A percentile compares a stretch with the other conserved stretches of the same genome.
Conservation (phyloP, 164 flowering plant genomes). For the Taxillus chinensis region DNA sequence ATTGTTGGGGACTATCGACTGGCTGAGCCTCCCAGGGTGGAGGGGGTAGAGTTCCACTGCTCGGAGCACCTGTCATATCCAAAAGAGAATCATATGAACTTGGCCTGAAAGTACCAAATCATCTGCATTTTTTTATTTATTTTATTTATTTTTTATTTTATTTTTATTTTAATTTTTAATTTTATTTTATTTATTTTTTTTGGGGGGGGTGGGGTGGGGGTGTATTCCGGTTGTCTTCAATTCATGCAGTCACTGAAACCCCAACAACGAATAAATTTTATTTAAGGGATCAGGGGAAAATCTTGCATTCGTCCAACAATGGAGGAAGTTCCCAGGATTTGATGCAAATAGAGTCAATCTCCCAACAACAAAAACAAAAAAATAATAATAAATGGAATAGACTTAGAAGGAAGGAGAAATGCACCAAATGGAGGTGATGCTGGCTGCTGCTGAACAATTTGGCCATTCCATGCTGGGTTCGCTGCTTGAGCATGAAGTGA, state of each 20-base stretch:
- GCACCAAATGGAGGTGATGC: conserved; percentile 13
- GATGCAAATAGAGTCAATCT: too few relatives aligned
- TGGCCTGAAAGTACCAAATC: too few relatives aligned
- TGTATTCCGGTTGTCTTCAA: too few relatives aligned
- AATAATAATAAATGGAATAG: too few relatives aligned
- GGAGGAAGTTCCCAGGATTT: too few relatives aligned
- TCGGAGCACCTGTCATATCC: conserved; percentile 31
- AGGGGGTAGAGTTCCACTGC: conserved; percentile 56
- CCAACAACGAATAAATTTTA: too few relatives aligned
- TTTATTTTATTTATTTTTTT: neutral
- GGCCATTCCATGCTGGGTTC: conserved; percentile 62
- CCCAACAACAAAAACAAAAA: too few relatives aligned
- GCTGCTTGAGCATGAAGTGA: conserved; percentile 28
- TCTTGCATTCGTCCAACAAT: too few relatives aligned
- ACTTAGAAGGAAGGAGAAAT: neutral
- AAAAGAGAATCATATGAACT: neutral
- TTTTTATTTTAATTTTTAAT: too few relatives aligned
- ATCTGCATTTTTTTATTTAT: neutral
- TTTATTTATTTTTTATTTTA: neutral
- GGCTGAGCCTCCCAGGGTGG: conserved; percentile 95
- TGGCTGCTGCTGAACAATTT: conserved; percentile 48
- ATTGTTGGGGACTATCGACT: conserved; percentile 16
- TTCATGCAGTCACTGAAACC: too few relatives aligned
- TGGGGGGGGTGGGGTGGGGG: neutral
- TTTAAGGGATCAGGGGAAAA: too few relatives aligned